Evolutionary conservation across 1,284 basidiomycete species (phyloP), one percentile per base, ranked within the genome.

Genomic region (Stygiomarasmius scandens): DNA sequence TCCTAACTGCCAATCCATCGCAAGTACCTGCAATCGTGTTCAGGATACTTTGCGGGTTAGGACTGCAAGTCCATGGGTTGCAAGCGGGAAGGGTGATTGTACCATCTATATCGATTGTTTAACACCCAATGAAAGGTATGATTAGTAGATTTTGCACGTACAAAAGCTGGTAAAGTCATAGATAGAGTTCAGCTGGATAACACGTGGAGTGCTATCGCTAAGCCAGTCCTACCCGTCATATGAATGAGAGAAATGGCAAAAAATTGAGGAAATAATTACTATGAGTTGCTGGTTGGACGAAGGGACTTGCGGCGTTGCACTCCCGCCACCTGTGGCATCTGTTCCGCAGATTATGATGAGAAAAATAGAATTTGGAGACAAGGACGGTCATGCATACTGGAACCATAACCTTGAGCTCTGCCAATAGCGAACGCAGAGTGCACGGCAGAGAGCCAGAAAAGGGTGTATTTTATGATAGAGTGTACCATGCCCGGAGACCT

Each of bases 241-340:
- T 25, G 46, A 48, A 24, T 12, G 11, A 2, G 38, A 41, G 23
- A 41, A 2, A 8, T 2, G 14, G 11, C 12, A 19, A 3, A 19
- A 41, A 12, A 25, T 2, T 1, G 3, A 43, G 22, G 5, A 41
- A 43, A 25, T 20, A 43, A 32, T 5, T 52, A 52, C 51, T 16
- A 41, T 36, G 14, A 54, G 52, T 16, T 54, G 22, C 9, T 19
- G 14, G 24, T 45, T 45, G 41, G 69, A 69, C 1, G 66, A 63
- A 12, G 74, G 74, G 38, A 66, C 65, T 3, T 67, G 62, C 0
- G 69, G 63, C 2, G 68, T 58, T n/a, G 69, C 66, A 34, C 56
- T 67, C 9, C 74, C 72, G 25, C 72, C 73, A 10, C 74, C 74
- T 8, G 69, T 72, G 20, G 70, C 71, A 1, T 62, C 69, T 54